Conservation (phyloP, 352 stramenopile species). For the Globisporangium takayamanum region DNA sequence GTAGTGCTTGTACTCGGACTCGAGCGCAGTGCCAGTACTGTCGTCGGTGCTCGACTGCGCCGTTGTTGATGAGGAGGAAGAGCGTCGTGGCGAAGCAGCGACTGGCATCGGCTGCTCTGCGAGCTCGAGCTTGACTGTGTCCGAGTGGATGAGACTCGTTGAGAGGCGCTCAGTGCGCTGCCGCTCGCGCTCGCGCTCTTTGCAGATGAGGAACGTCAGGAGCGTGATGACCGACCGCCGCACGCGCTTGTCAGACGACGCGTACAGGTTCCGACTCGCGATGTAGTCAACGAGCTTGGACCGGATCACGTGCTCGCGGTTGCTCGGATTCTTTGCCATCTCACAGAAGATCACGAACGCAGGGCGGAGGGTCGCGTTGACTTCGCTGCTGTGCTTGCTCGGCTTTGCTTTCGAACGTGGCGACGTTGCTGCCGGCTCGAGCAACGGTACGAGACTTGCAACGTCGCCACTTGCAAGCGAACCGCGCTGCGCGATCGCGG, state of each 20-base stretch:
- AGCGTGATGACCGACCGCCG: slow-evolving; percentile 49
- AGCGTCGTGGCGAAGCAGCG: too few relatives aligned
- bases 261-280: slow-evolving; percentile 40
- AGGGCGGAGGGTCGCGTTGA: slow-evolving; percentile 27
- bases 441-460: neutral
- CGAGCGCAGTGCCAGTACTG: neutral
- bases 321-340: slow-evolving; percentile 46
- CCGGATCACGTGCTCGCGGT: slow-evolving; percentile 53
- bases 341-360: slow-evolving; percentile 53
- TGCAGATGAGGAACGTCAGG: slow-evolving; percentile 53
- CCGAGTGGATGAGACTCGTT: slow-evolving; percentile 8
- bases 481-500: slow-evolving; percentile 3
- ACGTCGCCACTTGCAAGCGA: neutral
- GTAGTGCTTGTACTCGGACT: slow-evolving; percentile 60
- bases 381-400: slow-evolving; percentile 7
- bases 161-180: neutral
- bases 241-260: slow-evolving; percentile 53
- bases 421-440: neutral
- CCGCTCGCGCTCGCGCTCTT: slow-evolving; percentile 36
- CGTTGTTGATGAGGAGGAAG: neutral
- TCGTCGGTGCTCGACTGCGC: neutral
- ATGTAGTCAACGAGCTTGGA: slow-evolving; percentile 63
- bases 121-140: slow-evolving; percentile 13
- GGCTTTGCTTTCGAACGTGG: neutral
- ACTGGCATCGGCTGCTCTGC: slow-evolving; percentile 1